phyloP scores from a whole-genome alignment of 768 basidiomycete genomes.

The Xerocomellus dryophilus region DNA sequence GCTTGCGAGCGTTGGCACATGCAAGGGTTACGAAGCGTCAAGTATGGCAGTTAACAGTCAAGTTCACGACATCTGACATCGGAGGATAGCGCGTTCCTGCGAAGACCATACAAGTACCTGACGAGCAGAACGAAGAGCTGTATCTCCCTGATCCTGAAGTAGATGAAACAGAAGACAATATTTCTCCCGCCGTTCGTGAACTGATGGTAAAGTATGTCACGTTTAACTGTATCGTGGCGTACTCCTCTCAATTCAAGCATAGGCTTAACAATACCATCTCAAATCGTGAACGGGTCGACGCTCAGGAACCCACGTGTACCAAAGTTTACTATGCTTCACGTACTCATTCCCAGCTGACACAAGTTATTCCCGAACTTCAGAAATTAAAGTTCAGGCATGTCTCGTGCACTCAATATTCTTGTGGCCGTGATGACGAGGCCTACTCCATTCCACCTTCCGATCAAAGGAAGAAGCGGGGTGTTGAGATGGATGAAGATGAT shows the following conservation, averaged over 20 bases:
- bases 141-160: conserved; percentile 66
- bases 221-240: background rate
- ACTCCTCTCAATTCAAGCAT: background rate
- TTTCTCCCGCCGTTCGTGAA: conserved; percentile 75
- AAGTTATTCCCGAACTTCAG: conserved; percentile 80
- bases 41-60: conserved; percentile 37
- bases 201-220: conserved; percentile 70
- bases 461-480: conserved; percentile 20
- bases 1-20: conserved; percentile 48
- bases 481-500: conserved; percentile 21
- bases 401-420: conserved; percentile 15
- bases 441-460: background rate
- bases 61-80: conserved; percentile 2
- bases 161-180: conserved; percentile 45
- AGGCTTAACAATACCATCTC: conserved; percentile 17
- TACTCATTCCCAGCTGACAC: conserved; percentile 93
- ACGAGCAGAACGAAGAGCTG: conserved; percentile 52
- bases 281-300: conserved; percentile 5
- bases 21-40: conserved; percentile 60
- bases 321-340: conserved; percentile 94
- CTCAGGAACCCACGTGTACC: conserved; percentile 58
- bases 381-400: conserved; percentile 56
- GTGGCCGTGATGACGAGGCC: background rate
- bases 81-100: conserved; percentile 24
- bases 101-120: conserved; percentile 18